phyloP scores from a whole-genome alignment of 2,329 filamentous ascomycete species.

The Penicillium italicum region DNA sequence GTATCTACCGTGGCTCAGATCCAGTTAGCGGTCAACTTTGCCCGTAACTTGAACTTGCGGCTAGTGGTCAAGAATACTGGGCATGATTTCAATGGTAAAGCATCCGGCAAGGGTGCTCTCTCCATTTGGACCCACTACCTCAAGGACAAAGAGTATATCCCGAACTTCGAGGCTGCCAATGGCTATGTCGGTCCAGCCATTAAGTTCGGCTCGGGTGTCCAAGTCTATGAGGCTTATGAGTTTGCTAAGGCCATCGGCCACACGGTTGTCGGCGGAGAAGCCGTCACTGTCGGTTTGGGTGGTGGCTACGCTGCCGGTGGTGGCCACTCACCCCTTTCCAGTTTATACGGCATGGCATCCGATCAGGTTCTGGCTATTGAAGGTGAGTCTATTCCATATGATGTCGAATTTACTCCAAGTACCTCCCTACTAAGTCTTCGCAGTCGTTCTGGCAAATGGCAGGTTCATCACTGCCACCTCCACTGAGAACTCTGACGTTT shows the following conservation, averaged over 20 bases:
- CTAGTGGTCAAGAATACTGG: constrained; percentile 44
- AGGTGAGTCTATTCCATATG: constrained; percentile 6
- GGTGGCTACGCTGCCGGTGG: constrained; percentile 46
- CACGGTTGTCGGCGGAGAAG: constrained; percentile 52
- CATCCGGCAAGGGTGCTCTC: constrained; percentile 53
- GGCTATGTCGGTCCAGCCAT: constrained; percentile 50
- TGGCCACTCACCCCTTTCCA: constrained; percentile 44
- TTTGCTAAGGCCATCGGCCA: constrained; percentile 45
- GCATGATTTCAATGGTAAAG: constrained; percentile 49
- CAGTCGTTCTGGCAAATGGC: constrained; percentile 16
- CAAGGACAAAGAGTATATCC: constrained; percentile 29
- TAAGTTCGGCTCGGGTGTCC: constrained; percentile 53
- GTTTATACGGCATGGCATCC: constrained; percentile 53
- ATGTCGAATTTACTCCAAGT: neutral
- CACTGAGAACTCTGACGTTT: constrained; percentile 40
- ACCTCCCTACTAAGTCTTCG: neutral
- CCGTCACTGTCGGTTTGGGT: constrained; percentile 49
- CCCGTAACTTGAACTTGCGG: constrained; percentile 27
- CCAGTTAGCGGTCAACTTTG: constrained; percentile 28
- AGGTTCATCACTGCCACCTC: constrained; percentile 20
- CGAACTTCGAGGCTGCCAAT: constrained; percentile 30
- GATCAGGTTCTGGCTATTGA: constrained; percentile 54
- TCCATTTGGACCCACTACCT: constrained; percentile 26
- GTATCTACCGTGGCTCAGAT: constrained; percentile 29
- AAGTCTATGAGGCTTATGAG: constrained; percentile 49